phyloP scores from a whole-genome alignment of 1,139 yeast species.

The Lodderomyces parapsilosis region DNA sequence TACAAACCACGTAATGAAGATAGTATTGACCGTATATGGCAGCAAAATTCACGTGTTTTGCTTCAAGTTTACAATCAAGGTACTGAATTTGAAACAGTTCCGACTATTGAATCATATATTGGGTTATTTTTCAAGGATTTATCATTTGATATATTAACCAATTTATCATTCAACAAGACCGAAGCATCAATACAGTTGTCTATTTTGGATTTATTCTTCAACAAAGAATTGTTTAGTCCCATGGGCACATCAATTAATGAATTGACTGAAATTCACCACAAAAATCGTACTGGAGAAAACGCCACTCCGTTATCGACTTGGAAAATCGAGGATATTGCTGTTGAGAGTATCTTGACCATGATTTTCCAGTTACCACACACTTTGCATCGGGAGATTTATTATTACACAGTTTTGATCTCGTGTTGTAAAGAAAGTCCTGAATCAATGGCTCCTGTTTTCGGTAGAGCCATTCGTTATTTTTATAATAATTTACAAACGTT shows the following conservation, averaged over 20 bases:
- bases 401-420: slow-evolving; percentile 82
- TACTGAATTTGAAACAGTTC: slow-evolving; percentile 67
- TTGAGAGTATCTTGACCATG: slow-evolving; percentile 78
- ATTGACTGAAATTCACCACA: slow-evolving; percentile 41
- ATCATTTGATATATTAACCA: slow-evolving; percentile 68
- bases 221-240: slow-evolving; percentile 69
- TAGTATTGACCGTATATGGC: slow-evolving; percentile 41
- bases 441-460: slow-evolving; percentile 93
- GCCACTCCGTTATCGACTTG: slow-evolving; percentile 62
- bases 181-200: slow-evolving; percentile 85
- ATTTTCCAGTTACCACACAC: slow-evolving; percentile 73
- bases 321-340: slow-evolving; percentile 89
- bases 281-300: slow-evolving; percentile 40
- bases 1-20: slow-evolving; percentile 26
- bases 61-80: slow-evolving; percentile 62
- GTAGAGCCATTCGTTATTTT: slow-evolving; percentile 85
- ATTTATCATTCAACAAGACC: slow-evolving; percentile 83
- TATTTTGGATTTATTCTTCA: slow-evolving; percentile 72
- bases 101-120: slow-evolving; percentile 55
- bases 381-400: slow-evolving; percentile 70
- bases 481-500: slow-evolving; percentile 65
- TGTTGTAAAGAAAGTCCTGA: slow-evolving; percentile 86
- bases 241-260: slow-evolving; percentile 84
- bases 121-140: slow-evolving; percentile 72
- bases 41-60: slow-evolving; percentile 52